phyloP scores from a whole-genome alignment of 495 filamentous ascomycete genomes.

The Pyrenula aspistea region DNA sequence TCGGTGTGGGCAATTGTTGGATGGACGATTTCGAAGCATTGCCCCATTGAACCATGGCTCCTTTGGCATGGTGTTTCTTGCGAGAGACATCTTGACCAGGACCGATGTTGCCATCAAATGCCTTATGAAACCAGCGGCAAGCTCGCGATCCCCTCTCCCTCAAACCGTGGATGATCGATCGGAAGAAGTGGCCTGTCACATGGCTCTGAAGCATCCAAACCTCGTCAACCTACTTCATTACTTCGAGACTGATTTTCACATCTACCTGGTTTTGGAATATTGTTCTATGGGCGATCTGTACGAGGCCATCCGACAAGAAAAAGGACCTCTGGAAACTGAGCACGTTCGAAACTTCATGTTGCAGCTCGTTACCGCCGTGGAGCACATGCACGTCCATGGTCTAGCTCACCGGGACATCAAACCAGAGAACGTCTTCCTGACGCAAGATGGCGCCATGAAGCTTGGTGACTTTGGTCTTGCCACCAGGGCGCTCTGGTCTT shows the following conservation, averaged over 20 bases:
- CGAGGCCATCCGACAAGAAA: constrained; percentile 82
- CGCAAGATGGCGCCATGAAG: constrained; percentile 77
- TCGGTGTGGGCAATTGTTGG: constrained; percentile 57
- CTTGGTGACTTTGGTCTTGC: constrained; percentile 93
- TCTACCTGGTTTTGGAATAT: constrained; percentile 90
- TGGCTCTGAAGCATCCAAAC: constrained; percentile 73
- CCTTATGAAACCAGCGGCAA: constrained; percentile 56
- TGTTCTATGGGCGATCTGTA: constrained; percentile 96
- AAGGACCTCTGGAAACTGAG: constrained; percentile 84
- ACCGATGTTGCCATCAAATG: constrained; percentile 89
- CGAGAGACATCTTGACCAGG: constrained; percentile 61
- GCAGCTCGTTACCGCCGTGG: constrained; percentile 78
- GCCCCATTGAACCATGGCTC: constrained; percentile 96
- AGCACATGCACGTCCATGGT: constrained; percentile 80
- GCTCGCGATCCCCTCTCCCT: constrained; percentile 39
- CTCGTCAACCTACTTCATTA: constrained; percentile 86
- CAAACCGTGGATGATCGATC: constrained; percentile 67
- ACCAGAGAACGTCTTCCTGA: constrained; percentile 97
- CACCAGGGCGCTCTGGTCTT: constrained; percentile 73
- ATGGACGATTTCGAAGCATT: constrained; percentile 79
- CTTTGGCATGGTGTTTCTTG: constrained; percentile 95
- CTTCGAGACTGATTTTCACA: constrained; percentile 82
- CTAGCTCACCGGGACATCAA: constrained; percentile 98
- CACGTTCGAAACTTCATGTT: constrained; percentile 97
- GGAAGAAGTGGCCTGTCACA: constrained; percentile 78